Percentiles rank a stretch among this genome's conserved stretches.
Evolutionary conservation across 306 rosid species (phyloP).

Genomic region (Macrotyloma uniflorum): DNA sequence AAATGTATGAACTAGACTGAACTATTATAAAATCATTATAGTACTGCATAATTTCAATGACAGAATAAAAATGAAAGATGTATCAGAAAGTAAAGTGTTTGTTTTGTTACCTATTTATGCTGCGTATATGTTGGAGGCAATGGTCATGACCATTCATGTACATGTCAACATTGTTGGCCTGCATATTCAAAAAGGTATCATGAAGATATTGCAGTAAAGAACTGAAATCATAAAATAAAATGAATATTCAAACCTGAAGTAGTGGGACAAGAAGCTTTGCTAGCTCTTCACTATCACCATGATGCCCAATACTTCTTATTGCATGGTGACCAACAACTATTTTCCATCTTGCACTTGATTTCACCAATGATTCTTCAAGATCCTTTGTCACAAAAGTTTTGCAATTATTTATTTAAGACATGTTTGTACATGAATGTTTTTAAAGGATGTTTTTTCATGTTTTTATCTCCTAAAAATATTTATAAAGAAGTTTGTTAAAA

Average conservation of each 20-base stretch:
- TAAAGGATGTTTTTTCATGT: no score
- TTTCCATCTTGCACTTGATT: slow-evolving; percentile 52
- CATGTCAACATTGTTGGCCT: slow-evolving; percentile 46
- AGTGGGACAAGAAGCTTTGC: slow-evolving; percentile 20
- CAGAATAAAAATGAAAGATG: no score
- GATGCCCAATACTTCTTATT: slow-evolving; percentile 50
- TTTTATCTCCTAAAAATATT: no score
- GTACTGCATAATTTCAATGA: no score
- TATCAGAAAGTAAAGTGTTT: no score
- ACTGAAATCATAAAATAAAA: not conserved
- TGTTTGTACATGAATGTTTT: no score
- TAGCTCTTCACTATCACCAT: slow-evolving; percentile 41
- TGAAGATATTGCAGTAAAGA: not conserved
- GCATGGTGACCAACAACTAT: slow-evolving; percentile 50
- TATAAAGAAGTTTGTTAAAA: no score
- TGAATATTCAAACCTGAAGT: slow-evolving; percentile 34
- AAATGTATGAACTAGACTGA: no score
- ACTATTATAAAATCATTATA: no score
- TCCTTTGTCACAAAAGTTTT: slow-evolving; percentile 26
- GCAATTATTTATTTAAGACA: not conserved
- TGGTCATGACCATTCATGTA: slow-evolving; percentile 59
- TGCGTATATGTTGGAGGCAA: slow-evolving; percentile 49
- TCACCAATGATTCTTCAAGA: slow-evolving; percentile 35
- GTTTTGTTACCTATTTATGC: slow-evolving; percentile 30
- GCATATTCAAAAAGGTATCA: not conserved